phyloP scores from a whole-genome alignment of 2,329 filamentous ascomycete species.

The Claviceps arundinis region DNA sequence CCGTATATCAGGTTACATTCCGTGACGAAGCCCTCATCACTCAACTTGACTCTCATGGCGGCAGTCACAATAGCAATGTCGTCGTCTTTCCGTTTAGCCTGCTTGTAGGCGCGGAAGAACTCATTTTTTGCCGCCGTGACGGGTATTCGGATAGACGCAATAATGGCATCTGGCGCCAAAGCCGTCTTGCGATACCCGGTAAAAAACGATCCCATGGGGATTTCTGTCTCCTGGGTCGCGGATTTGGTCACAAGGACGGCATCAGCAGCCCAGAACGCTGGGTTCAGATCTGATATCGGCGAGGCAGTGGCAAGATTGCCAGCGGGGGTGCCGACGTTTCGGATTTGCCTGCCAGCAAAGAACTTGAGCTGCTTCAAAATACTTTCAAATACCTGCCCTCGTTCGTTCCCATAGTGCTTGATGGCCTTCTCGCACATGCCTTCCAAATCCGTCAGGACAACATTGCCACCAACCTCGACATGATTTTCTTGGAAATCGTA shows the following conservation, averaged over 20 bases:
- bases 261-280: conserved; percentile 79
- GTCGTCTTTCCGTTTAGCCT: conserved; percentile 93
- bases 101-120: conserved; percentile 83
- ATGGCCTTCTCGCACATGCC: conserved; percentile 68
- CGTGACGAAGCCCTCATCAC: conserved; percentile 55
- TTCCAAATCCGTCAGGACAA: conserved; percentile 84
- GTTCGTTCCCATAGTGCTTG: conserved; percentile 57
- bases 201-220: conserved; percentile 91
- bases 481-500: conserved; percentile 68
- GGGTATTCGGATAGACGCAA: conserved; percentile 78
- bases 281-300: conserved; percentile 92
- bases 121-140: conserved; percentile 62
- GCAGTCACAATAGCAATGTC: conserved; percentile 96
- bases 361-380: conserved; percentile 90
- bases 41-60: conserved; percentile 62
- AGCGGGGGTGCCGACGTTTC: conserved; percentile 93
- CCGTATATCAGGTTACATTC: conserved; percentile 78
- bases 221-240: conserved; percentile 56
- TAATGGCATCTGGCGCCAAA: conserved; percentile 66
- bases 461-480: conserved; percentile 86
- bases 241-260: conserved; percentile 73
- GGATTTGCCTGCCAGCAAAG: conserved; percentile 88
- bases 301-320: conserved; percentile 91
- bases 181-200: conserved; percentile 81
- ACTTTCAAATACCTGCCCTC: conserved; percentile 72